Percentiles rank a stretch among this genome's conserved stretches.
Evolutionary conservation across 108 stramenopile genomes (phyloP).

Genomic region (Skeletonema grethae): DNA sequence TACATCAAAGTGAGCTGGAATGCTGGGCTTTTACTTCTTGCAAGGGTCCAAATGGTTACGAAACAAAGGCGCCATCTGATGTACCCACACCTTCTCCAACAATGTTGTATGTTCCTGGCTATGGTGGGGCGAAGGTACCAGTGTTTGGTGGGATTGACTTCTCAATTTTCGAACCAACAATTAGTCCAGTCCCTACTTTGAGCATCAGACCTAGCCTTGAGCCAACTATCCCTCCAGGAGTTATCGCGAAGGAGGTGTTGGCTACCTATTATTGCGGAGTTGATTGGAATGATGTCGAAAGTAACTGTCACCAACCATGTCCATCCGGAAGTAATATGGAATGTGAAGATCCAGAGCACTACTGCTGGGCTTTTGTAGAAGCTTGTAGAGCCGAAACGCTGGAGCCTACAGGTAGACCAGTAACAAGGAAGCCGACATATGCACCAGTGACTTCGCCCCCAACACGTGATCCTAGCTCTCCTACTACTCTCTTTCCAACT

Average conservation of each 20-base stretch:
- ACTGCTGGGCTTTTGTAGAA: conserved; percentile 48
- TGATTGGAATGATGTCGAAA: conserved; percentile 41
- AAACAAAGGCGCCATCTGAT: conserved; percentile 21
- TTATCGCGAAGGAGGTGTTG: conserved; percentile 28
- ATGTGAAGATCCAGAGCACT: conserved; percentile 49
- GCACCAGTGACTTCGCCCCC: conserved; percentile 20
- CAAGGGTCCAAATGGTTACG: conserved; percentile 33
- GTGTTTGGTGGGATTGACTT: conserved; percentile 42
- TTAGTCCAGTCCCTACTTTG: conserved; percentile 33
- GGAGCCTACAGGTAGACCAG: conserved; percentile 14
- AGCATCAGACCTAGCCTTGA: conserved; percentile 23
- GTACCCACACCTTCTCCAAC: conserved; percentile 28
- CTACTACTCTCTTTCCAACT: conserved; percentile 30
- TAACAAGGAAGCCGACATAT: conserved; percentile 8
- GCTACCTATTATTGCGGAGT: conserved; percentile 44
- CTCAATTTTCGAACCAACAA: conserved; percentile 17
- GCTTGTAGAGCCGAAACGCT: conserved; percentile 21
- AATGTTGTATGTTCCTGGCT: conserved; percentile 32
- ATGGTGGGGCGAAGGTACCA: conserved; percentile 42
- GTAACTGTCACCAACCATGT: conserved; percentile 46
- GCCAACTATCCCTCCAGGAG: conserved; percentile 41
- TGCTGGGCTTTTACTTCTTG: conserved; percentile 50
- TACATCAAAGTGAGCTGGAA: conserved; percentile 23
- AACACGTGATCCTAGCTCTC: conserved; percentile 31
- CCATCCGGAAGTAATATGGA: conserved; percentile 35